Conservation (phyloP, 768 basidiomycete genomes). For the Collybia nuda region DNA sequence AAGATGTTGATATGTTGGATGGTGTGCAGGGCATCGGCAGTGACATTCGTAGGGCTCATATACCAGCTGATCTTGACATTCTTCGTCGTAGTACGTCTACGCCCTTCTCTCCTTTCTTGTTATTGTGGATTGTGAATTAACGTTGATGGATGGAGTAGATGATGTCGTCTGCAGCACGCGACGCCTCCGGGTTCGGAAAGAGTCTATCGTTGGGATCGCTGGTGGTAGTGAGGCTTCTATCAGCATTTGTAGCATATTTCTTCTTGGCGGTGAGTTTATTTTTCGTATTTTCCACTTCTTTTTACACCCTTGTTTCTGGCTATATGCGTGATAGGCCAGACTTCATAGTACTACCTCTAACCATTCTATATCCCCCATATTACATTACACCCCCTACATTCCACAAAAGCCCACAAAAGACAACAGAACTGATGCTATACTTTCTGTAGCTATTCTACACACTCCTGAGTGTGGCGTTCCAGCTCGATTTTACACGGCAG, state of each 20-base stretch:
- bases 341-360: no score
- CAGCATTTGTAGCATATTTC: constrained; percentile 32
- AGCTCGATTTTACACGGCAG: constrained; percentile 51
- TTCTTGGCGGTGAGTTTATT: constrained; percentile 30
- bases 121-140: no score
- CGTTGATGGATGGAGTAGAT: constrained; percentile 29
- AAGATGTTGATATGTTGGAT: neutral
- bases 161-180: constrained; percentile 27
- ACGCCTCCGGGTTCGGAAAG: constrained; percentile 26
- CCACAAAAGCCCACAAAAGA: no score
- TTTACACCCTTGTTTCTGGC: no score
- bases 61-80: constrained; percentile 49
- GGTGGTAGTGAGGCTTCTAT: constrained; percentile 27
- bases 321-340: no score
- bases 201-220: constrained; percentile 27
- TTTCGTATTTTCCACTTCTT: no score
- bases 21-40: constrained; percentile 49
- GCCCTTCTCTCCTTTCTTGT: no score
- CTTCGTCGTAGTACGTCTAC: constrained; percentile 35
- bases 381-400: no score
- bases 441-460: constrained; percentile 52
- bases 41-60: constrained; percentile 56
- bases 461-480: constrained; percentile 60
- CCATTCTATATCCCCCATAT: neutral
- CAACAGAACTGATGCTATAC: no score